Base-by-base conservation (phyloP, 2,329 filamentous ascomycete species). In the Westerdykella sp. region DNA sequence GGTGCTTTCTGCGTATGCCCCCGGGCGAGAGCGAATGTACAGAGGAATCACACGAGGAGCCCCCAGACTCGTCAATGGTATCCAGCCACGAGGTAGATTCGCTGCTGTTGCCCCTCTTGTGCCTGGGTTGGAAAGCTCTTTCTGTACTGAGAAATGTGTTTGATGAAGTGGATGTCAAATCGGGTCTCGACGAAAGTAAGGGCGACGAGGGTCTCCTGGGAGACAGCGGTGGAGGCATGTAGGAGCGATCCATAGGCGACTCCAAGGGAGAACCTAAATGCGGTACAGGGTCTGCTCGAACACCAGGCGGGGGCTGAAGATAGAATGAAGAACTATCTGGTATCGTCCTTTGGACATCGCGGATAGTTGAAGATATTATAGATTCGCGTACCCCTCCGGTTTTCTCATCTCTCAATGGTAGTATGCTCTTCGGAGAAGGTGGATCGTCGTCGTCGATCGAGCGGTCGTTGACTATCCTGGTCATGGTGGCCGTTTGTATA, bases 21-120 rank as follows among this genome's bases (percentile, higher is more conserved):
- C 84, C 87, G 1, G 86, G 90, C 4, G 84, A 81, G 39, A 86
- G 76, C 0, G 90, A 95, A 62, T 89, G 87, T 1, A 88, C 76
- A 0, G 90, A 95, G 1, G 87, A 87, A 2, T 79, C 76, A 48
- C 64, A 70, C 3, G 81, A 83, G 1, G 90, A 95, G 14, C 80
- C 84, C 30, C 84, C 87, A 16, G 89, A 95, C 56, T 95, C 90
- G 62, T 95, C 87, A 44, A 94, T 93, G 1, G 88, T 91, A 60
- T 95, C 87, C n/a, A 95, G 69, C 90, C 90, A 95, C 1, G 89
- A 95, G 41, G 85, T 88, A 4, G 86, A 87, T 61, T 89, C 87
- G 48, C 84, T 83, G 58, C 87, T 91, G 10, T 78, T 75, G 18
- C 79, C 81, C 47, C 80, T 66, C 31, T 58, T 50, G 41, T 66